These are phyloP conservation scores for Polychaeton citri DNA, from an alignment of 2,329 filamentous ascomycete species.

Conservation along the genomic window DNA sequence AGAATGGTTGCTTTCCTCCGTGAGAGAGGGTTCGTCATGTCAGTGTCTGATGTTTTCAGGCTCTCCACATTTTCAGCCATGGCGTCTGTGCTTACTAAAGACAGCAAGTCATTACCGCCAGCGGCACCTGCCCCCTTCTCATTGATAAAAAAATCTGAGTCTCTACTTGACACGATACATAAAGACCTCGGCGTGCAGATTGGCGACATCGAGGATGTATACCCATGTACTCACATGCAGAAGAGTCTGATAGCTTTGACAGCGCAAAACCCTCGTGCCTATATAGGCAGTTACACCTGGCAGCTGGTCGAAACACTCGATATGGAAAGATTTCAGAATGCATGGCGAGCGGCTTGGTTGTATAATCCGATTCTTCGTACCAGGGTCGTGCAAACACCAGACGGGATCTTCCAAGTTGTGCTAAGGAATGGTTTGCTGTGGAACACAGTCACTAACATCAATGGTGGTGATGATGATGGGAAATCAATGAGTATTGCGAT, in stretches of 20 bases:
- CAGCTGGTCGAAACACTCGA: neutral
- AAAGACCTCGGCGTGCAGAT: too few relatives aligned
- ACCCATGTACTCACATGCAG: neutral
- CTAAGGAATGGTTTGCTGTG: too few relatives aligned
- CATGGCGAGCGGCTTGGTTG: neutral
- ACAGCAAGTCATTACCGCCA: neutral
- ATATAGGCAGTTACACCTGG: neutral
- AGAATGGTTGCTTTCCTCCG: slow-evolving; percentile 27
- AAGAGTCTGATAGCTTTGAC: neutral
- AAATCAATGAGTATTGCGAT: too few relatives aligned
- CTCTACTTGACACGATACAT: neutral
- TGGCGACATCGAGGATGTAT: neutral
- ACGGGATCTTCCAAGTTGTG: neutral
- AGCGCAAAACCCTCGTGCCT: neutral
- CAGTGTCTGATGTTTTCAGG: slow-evolving; percentile 30
- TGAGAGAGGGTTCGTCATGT: slow-evolving; percentile 22
- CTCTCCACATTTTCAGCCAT: slow-evolving; percentile 3
- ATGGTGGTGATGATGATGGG: too few relatives aligned
- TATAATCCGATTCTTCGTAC: neutral
- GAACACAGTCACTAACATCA: too few relatives aligned
- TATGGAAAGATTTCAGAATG: neutral
- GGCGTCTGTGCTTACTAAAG: neutral
- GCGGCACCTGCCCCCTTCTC: neutral
- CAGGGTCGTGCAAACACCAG: neutral
- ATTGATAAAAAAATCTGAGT: neutral